These are phyloP conservation scores for Hyphodiscus sp. DNA, from an alignment of 2,329 filamentous ascomycete species.

Conservation along the genomic window DNA sequence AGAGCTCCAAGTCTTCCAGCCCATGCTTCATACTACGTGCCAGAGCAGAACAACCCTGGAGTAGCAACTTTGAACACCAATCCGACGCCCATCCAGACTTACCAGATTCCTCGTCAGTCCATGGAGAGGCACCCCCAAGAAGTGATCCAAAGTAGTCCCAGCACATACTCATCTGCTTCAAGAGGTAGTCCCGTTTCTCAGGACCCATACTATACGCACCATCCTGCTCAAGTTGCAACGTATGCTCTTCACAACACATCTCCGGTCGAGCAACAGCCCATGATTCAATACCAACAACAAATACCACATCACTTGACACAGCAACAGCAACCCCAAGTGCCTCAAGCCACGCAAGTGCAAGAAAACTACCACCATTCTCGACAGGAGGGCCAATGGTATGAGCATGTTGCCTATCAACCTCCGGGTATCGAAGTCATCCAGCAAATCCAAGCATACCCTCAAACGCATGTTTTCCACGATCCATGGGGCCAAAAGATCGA, in stretches of 20 bases:
- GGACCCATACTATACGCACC: conserved; percentile 52
- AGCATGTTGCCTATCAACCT: conserved; percentile 44
- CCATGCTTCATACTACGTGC: conserved; percentile 41
- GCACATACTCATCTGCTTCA: conserved; percentile 49
- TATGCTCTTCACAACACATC: conserved; percentile 44
- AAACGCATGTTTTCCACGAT: conserved; percentile 44
- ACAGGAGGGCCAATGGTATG: conserved; percentile 49
- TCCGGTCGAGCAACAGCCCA: conserved; percentile 39
- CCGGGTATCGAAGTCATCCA: conserved; percentile 53
- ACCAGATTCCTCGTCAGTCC: conserved; percentile 37
- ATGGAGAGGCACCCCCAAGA: conserved; percentile 36
- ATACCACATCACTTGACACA: conserved; percentile 21
- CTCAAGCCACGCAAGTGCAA: conserved; percentile 30
- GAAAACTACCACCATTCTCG: conserved; percentile 35
- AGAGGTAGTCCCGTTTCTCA: conserved; percentile 47
- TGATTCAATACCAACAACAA: conserved; percentile 32
- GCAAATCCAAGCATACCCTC: conserved; percentile 46
- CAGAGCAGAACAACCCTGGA: conserved; percentile 55
- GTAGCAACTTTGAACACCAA: conserved; percentile 55
- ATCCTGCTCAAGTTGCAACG: conserved; percentile 40
- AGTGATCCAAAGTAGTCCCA: conserved; percentile 53
- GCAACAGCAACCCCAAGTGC: conserved; percentile 21
- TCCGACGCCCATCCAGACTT: conserved; percentile 39
- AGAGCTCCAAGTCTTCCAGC: conserved; percentile 27
- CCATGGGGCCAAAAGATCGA: conserved; percentile 51